Conservation (phyloP, 495 filamentous ascomycete genomes). For the Neurospora discreta region DNA sequence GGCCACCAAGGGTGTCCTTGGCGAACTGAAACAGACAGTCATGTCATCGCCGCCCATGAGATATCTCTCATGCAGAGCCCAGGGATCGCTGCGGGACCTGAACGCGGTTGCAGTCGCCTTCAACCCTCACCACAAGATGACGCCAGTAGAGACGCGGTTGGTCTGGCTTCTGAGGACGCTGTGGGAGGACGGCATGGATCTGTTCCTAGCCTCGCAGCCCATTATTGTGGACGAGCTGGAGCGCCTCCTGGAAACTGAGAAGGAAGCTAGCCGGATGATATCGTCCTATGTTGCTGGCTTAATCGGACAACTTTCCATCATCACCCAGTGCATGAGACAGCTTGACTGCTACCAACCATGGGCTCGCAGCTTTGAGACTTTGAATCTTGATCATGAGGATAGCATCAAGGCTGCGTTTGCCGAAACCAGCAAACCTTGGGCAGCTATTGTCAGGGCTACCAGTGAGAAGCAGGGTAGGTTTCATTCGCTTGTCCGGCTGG, state of each 20-base stretch:
- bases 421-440: slow-evolving; percentile 5
- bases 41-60: slow-evolving; percentile 28
- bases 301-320: slow-evolving; percentile 34
- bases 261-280: slow-evolving; percentile 22
- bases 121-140: slow-evolving; percentile 4
- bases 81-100: background rate
- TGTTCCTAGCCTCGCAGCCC: slow-evolving; percentile 20
- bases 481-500: slow-evolving; percentile 10
- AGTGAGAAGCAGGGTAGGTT: background rate
- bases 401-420: slow-evolving; percentile 12
- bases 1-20: slow-evolving; percentile 32
- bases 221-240: slow-evolving; percentile 35
- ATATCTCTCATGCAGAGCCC: slow-evolving; percentile 11
- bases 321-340: slow-evolving; percentile 29
- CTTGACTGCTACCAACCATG: slow-evolving; percentile 38
- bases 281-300: slow-evolving; percentile 24
- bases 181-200: slow-evolving; percentile 12
- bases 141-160: slow-evolving; percentile 13
- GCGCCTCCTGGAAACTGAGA: slow-evolving; percentile 27
- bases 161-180: slow-evolving; percentile 24
- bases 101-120: background rate
- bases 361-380: slow-evolving; percentile 27
- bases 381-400: slow-evolving; percentile 10
- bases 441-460: slow-evolving; percentile 5
- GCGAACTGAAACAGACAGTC: slow-evolving; percentile 10